These are phyloP conservation scores for Sporothrix sp. DNA, from an alignment of 2,329 filamentous ascomycete species.

Conservation along the genomic window DNA sequence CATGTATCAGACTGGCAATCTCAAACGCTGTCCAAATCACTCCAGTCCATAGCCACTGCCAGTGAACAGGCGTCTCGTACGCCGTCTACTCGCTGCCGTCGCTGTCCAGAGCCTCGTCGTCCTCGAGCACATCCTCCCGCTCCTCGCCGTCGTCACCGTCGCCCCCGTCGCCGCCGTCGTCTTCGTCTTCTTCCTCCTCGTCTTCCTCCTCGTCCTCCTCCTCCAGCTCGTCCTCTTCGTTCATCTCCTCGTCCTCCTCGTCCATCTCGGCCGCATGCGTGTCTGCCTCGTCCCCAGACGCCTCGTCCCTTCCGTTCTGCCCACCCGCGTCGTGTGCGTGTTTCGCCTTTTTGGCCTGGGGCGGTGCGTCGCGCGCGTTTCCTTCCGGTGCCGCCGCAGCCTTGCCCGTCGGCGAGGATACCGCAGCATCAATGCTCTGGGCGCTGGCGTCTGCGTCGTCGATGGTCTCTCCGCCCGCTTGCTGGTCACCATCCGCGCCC, in stretches of 20 bases:
- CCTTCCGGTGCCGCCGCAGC: conserved; percentile 15
- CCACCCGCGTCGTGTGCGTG: conserved; percentile 27
- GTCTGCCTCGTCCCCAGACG: conserved; percentile 35
- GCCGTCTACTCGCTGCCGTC: conserved; percentile 49
- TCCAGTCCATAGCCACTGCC: too few species aligned
- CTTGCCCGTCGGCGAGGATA: conserved; percentile 4
- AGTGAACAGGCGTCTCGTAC: too few species aligned
- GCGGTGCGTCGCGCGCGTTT: conserved; percentile 18
- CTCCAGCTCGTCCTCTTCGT: conserved; percentile 35
- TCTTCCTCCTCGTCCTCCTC: conserved; percentile 41
- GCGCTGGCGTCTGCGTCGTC: conserved; percentile 14
- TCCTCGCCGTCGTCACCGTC: conserved; percentile 38
- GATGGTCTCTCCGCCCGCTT: conserved; percentile 19
- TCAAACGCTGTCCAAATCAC: too few species aligned
- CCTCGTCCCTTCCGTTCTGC: conserved; percentile 24
- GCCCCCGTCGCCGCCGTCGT: conserved; percentile 34
- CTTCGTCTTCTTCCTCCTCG: conserved; percentile 31
- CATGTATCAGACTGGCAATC: too few species aligned
- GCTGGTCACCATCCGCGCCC: conserved; percentile 22
- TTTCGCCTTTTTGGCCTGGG: conserved; percentile 30
- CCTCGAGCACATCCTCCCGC: conserved; percentile 39
- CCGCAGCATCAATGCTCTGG: not conserved
- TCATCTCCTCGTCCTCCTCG: conserved; percentile 27
- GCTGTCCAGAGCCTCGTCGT: conserved; percentile 54
- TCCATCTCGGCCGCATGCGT: conserved; percentile 28